Evolutionary conservation across 768 basidiomycete genomes (phyloP).

Genomic region (Tubosaeta sp.): DNA sequence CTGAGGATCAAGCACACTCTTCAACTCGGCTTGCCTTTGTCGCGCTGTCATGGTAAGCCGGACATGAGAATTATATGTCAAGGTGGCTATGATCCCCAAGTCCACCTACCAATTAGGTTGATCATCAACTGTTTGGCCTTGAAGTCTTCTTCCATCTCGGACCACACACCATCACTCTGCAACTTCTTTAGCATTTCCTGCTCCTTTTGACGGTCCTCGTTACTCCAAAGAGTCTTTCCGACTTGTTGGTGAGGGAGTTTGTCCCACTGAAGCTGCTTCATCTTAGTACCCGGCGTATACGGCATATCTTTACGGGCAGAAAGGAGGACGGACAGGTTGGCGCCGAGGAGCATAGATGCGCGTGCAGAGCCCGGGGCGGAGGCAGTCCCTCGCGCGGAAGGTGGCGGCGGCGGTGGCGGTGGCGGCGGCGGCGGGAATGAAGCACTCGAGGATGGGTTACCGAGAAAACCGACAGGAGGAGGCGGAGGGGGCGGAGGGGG

Average conservation of each 20-base stretch:
- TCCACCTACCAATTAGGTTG: slow-evolving; percentile 71
- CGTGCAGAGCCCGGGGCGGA: slow-evolving; percentile 48
- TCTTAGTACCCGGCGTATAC: slow-evolving; percentile 81
- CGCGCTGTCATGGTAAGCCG: slow-evolving; percentile 46
- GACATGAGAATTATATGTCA: background rate
- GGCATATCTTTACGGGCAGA: slow-evolving; percentile 79
- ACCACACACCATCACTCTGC: slow-evolving; percentile 83
- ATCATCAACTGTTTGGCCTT: slow-evolving; percentile 93
- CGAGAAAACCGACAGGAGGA: slow-evolving; percentile 35
- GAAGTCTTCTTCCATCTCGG: slow-evolving; percentile 97
- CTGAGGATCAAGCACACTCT: slow-evolving; percentile 85
- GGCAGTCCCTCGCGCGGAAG: slow-evolving; percentile 23
- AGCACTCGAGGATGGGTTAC: slow-evolving; percentile 23
- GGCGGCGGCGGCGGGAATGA: slow-evolving; percentile 26
- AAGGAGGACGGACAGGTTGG: slow-evolving; percentile 52
- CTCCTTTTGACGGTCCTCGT: slow-evolving; percentile 61
- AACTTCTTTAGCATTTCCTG: slow-evolving; percentile 79
- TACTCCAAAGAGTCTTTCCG: slow-evolving; percentile 80
- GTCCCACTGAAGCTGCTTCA: slow-evolving; percentile 99
- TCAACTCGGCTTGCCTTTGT: slow-evolving; percentile 83
- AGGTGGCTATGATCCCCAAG: background rate
- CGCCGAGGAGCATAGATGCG: slow-evolving; percentile 55
- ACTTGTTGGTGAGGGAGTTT: slow-evolving; percentile 91
- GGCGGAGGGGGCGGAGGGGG: slow-evolving; percentile 32
- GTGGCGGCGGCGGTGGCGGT: slow-evolving; percentile 36